Percentiles rank a stretch among this genome's conserved stretches.
These are phyloP conservation scores for Plantago rigida DNA, from an alignment of 305 asterid genomes.

Conservation along the genomic window DNA sequence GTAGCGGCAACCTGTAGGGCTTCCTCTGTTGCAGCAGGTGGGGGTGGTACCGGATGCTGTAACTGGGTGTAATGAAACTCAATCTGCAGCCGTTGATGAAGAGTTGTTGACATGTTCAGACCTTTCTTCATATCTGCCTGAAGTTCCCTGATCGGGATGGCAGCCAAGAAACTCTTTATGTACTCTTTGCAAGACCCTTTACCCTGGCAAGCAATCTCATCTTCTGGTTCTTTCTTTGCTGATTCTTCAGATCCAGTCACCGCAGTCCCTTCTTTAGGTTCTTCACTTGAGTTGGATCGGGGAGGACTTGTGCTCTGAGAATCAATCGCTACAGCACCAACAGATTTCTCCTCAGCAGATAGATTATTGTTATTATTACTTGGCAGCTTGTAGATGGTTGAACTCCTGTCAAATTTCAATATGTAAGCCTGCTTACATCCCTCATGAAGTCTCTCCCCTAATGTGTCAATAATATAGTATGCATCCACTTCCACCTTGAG, in stretches of 20 bases:
- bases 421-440: conserved; percentile 91
- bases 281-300: conserved; percentile 26
- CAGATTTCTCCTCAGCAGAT: conserved; percentile 41
- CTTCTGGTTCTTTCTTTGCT: conserved; percentile 32
- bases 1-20: conserved; percentile 24
- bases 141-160: conserved; percentile 84
- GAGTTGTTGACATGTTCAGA: conserved; percentile 46
- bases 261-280: conserved; percentile 12
- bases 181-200: conserved; percentile 84
- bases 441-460: conserved; percentile 86
- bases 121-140: conserved; percentile 80
- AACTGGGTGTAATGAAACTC: conserved; percentile 72
- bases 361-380: conserved; percentile 15
- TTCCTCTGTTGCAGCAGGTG: conserved; percentile 26
- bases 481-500: conserved; percentile 74
- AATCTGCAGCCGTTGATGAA: conserved; percentile 85
- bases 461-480: conserved; percentile 75
- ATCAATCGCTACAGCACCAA: conserved; percentile 24
- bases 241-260: conserved; percentile 31
- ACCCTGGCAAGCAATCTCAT: conserved; percentile 57
- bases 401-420: conserved; percentile 59
- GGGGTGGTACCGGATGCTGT: conserved; percentile 24
- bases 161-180: conserved; percentile 85
- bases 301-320: conserved; percentile 21
- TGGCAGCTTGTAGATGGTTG: conserved; percentile 47